These are phyloP conservation scores for Pseudozyma pruni DNA, from an alignment of 1,284 basidiomycete genomes.

Conservation along the genomic window DNA sequence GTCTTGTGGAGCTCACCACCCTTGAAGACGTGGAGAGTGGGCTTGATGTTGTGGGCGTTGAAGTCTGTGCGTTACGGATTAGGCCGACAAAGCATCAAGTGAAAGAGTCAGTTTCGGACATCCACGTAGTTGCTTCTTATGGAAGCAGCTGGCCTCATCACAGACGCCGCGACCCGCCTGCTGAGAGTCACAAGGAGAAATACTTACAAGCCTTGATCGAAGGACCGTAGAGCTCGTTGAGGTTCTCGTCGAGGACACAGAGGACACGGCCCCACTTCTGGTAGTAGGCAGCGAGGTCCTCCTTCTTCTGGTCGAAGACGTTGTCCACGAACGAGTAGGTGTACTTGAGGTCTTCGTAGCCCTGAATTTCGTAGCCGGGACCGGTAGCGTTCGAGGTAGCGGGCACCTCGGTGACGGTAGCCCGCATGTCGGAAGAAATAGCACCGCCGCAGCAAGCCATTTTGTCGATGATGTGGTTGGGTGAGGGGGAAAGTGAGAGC, in stretches of 20 bases:
- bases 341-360: constrained; percentile 60
- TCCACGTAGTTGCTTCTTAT: too few species aligned
- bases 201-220: constrained; percentile 54
- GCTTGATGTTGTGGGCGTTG: constrained; percentile 68
- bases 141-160: too few species aligned
- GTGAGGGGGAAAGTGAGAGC: neutral
- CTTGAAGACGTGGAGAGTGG: constrained; percentile 70
- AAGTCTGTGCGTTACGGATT: too few species aligned
- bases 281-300: constrained; percentile 69
- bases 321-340: constrained; percentile 69
- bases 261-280: constrained; percentile 70
- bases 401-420: constrained; percentile 66
- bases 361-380: constrained; percentile 58
- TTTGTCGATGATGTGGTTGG: constrained; percentile 7
- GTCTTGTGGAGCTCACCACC: constrained; percentile 71
- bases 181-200: too few species aligned
- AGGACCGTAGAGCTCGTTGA: constrained; percentile 66
- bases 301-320: constrained; percentile 69
- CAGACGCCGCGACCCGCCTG: too few species aligned
- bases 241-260: constrained; percentile 69
- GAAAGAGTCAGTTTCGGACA: neutral
- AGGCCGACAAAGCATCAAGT: neutral
- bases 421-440: constrained; percentile 68
- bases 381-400: constrained; percentile 53
- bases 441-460: constrained; percentile 48